A percentile compares a stretch with the other conserved stretches of the same genome.
Evolutionary conservation across 2,329 filamentous ascomycete species (phyloP).

Genomic region (Ophiostoma montium): DNA sequence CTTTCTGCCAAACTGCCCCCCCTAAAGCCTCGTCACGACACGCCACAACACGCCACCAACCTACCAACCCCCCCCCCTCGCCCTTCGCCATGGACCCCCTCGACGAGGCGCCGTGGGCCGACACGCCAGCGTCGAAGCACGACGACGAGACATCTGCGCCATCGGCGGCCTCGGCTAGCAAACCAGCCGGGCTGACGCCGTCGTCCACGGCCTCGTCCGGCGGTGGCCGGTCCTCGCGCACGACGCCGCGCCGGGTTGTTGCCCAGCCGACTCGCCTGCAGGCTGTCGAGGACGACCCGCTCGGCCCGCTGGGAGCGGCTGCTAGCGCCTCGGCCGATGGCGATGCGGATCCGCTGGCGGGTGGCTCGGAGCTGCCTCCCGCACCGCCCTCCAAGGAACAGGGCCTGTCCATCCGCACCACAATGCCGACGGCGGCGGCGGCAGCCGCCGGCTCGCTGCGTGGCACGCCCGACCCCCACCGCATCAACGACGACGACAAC

Average conservation of each 20-base stretch:
- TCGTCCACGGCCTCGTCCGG: constrained; percentile 18
- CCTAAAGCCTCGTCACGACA: not conserved
- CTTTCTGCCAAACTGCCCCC: not conserved
- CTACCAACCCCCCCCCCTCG: not conserved
- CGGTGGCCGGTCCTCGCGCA: constrained; percentile 27
- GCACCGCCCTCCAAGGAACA: constrained; percentile 55
- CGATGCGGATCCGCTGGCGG: not conserved
- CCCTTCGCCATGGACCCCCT: constrained; percentile 28
- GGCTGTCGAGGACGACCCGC: constrained; percentile 59
- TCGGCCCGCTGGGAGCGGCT: constrained; percentile 54
- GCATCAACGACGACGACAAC: constrained; percentile 60
- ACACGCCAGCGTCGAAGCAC: constrained; percentile 21
- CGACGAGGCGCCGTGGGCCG: constrained; percentile 41
- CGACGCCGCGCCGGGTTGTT: constrained; percentile 47
- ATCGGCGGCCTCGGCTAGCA: constrained; percentile 20
- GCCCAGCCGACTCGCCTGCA: constrained; percentile 67
- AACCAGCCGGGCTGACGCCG: constrained; percentile 12
- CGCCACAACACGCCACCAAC: not conserved
- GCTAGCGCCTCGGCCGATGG: constrained; percentile 15
- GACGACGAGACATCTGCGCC: constrained; percentile 14
- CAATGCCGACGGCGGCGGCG: constrained; percentile 34
- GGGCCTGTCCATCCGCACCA: constrained; percentile 42
- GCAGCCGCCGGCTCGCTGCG: constrained; percentile 18
- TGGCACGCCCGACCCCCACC: constrained; percentile 43
- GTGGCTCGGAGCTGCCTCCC: constrained; percentile 36